phyloP scores from a whole-genome alignment of 2,329 filamentous ascomycete genomes.

The Coniella vitis region DNA sequence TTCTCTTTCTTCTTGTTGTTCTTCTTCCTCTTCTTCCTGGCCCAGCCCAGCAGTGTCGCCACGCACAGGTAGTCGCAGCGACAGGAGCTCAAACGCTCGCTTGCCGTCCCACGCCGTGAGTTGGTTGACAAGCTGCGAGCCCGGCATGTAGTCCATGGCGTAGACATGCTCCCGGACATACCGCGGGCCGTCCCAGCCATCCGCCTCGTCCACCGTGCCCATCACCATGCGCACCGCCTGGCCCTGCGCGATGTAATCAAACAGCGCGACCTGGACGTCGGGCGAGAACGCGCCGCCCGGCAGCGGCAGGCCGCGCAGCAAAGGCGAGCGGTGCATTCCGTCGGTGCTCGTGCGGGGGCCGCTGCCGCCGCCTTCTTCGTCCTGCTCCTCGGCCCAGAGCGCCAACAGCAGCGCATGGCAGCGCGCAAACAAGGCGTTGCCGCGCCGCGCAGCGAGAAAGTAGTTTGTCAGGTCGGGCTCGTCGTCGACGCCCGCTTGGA shows the following conservation, averaged over 20 bases:
- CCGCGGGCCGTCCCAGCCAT: conserved; percentile 46
- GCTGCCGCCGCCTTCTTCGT: conserved; percentile 30
- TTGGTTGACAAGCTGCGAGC: conserved; percentile 46
- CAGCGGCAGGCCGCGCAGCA: conserved; percentile 38
- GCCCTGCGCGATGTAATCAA: conserved; percentile 52
- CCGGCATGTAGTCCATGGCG: conserved; percentile 42
- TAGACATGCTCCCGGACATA: conserved; percentile 44
- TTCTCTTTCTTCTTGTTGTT: no score
- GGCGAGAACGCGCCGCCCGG: conserved; percentile 31
- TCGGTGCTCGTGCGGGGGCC: conserved; percentile 43
- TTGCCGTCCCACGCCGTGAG: conserved; percentile 44
- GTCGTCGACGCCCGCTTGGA: conserved; percentile 30
- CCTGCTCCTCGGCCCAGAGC: no score
- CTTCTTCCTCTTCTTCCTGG: no score
- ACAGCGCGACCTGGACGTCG: conserved; percentile 36
- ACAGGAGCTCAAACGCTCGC: conserved; percentile 44
- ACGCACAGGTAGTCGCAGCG: conserved; percentile 29
- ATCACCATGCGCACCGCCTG: conserved; percentile 45
- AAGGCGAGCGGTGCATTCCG: conserved; percentile 40
- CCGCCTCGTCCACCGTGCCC: conserved; percentile 42
- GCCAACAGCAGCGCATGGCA: conserved; percentile 44
- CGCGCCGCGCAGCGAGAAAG: conserved; percentile 30
- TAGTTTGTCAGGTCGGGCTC: conserved; percentile 39
- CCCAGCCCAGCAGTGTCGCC: no score
- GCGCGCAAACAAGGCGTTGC: conserved; percentile 39